Conservation (phyloP, 192 early-diverging fungal species). For the Coemansia sp. region DNA sequence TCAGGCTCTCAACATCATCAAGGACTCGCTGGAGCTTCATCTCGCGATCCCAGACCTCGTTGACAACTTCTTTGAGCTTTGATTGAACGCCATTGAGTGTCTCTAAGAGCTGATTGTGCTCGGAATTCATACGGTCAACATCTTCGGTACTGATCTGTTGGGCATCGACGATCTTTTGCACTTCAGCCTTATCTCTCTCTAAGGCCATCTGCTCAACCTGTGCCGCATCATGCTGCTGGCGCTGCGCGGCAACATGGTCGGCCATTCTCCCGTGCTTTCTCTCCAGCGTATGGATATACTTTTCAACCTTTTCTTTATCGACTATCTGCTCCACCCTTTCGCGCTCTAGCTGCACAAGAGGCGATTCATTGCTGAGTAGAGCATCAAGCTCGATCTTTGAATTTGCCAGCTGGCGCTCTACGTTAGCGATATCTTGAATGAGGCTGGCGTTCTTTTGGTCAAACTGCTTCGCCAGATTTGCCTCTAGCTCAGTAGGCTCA, state of each 20-base stretch:
- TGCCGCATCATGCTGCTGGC: slow-evolving; percentile 45
- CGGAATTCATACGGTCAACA: slow-evolving; percentile 78
- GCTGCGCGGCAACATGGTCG: slow-evolving; percentile 34
- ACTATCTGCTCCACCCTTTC: slow-evolving; percentile 56
- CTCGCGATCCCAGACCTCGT: slow-evolving; percentile 66
- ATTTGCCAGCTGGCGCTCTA: slow-evolving; percentile 58
- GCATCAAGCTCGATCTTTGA: slow-evolving; percentile 51
- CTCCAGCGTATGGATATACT: slow-evolving; percentile 49
- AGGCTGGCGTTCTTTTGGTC: slow-evolving; percentile 64
- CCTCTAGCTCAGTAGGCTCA: slow-evolving; percentile 62
- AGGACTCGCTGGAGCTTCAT: slow-evolving; percentile 68
- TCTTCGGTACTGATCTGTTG: slow-evolving; percentile 78
- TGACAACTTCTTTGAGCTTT: slow-evolving; percentile 60
- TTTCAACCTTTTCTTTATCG: slow-evolving; percentile 65
- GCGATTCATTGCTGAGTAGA: slow-evolving; percentile 50
- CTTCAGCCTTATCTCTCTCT: slow-evolving; percentile 56
- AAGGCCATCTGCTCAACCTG: slow-evolving; percentile 52
- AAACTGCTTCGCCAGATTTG: slow-evolving; percentile 59
- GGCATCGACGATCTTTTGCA: slow-evolving; percentile 66
- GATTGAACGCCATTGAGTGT: slow-evolving; percentile 54
- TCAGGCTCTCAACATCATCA: slow-evolving; percentile 57
- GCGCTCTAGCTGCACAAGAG: slow-evolving; percentile 57
- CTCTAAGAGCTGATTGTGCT: slow-evolving; percentile 66
- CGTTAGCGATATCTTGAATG: slow-evolving; percentile 50
- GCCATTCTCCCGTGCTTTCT: slow-evolving; percentile 57